These are phyloP conservation scores for Magnolia sinica DNA, from an alignment of 164 flowering plant genomes.

Conservation along the genomic window DNA sequence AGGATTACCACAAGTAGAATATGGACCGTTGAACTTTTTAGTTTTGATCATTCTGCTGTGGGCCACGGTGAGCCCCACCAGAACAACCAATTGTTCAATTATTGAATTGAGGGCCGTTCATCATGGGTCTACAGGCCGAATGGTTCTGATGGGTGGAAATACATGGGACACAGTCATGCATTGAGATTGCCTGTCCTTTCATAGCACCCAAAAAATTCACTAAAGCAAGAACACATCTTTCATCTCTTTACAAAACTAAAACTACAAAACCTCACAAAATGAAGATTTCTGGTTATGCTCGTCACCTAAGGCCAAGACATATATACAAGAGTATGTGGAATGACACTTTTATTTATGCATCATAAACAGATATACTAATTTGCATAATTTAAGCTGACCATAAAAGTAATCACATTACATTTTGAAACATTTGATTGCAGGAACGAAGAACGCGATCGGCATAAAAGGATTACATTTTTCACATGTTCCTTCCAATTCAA, in stretches of 20 bases:
- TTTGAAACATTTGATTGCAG: neutral
- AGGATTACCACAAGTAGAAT: too few relatives aligned
- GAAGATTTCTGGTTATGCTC: neutral
- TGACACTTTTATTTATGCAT: neutral
- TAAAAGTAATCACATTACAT: neutral
- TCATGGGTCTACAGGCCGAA: too few relatives aligned
- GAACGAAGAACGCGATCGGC: neutral
- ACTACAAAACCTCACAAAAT: neutral
- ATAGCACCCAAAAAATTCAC: neutral
- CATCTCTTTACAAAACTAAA: neutral
- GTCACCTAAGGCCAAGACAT: neutral
- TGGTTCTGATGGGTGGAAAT: too few relatives aligned
- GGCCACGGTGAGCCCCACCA: too few relatives aligned
- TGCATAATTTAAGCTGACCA: neutral
- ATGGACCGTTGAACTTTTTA: too few relatives aligned
- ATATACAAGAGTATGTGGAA: neutral
- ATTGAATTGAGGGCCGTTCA: too few relatives aligned
- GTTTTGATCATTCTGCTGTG: too few relatives aligned
- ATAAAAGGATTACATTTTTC: neutral
- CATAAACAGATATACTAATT: neutral
- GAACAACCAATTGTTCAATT: too few relatives aligned
- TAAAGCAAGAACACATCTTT: neutral
- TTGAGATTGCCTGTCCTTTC: too few relatives aligned
- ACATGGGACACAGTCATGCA: too few relatives aligned
- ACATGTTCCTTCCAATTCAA: neutral